Evolutionary conservation across 2,329 filamentous ascomycete species (phyloP).

Genomic region (Calonectria hawksworthii): DNA sequence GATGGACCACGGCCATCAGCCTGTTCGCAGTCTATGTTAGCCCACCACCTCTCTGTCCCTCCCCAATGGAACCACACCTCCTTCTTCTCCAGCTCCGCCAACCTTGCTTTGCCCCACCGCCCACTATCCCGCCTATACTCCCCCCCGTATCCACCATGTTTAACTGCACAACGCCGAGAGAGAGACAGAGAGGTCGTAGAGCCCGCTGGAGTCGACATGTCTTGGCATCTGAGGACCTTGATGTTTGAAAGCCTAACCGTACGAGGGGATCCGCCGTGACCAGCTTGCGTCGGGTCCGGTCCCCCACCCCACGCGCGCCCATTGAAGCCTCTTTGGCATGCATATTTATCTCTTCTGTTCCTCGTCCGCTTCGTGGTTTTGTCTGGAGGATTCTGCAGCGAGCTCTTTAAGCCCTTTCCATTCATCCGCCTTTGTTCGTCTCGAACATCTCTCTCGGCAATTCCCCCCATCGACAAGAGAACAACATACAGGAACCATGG

Average conservation of each 20-base stretch:
- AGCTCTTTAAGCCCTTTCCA: neutral
- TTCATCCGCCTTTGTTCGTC: neutral
- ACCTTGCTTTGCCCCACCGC: neutral
- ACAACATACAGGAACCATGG: conserved; percentile 31
- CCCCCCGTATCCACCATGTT: neutral
- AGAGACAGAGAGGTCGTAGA: neutral
- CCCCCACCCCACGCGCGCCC: conserved; percentile 11
- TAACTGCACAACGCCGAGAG: neutral
- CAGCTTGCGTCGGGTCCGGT: no score
- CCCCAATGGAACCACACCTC: conserved; percentile 12
- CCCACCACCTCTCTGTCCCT: neutral
- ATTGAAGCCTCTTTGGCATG: neutral
- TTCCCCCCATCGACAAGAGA: neutral
- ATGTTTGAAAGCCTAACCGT: conserved; percentile 20
- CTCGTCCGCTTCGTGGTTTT: neutral
- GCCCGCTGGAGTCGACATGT: neutral
- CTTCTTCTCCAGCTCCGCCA: neutral
- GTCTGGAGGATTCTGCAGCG: neutral
- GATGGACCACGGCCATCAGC: neutral
- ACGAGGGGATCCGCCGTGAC: neutral
- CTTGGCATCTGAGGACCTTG: conserved; percentile 29
- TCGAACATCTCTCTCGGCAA: neutral
- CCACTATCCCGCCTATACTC: neutral
- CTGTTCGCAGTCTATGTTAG: neutral
- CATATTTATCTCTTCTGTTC: neutral